Conservation (phyloP, 2,329 filamentous ascomycete genomes). For the Botryosphaeria dothidea region DNA sequence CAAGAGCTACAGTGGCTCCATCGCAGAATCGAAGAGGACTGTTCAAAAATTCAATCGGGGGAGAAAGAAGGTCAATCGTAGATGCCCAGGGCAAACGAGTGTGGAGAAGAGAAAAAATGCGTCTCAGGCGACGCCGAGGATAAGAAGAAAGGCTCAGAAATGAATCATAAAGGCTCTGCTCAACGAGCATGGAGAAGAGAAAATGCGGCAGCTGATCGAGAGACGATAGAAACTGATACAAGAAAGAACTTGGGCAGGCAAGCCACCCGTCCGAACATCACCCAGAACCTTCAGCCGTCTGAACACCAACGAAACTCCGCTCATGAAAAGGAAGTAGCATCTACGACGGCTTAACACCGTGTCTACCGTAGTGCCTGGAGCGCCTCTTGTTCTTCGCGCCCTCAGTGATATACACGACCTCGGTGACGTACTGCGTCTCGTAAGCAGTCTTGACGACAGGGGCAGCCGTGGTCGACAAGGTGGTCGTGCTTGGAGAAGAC, state of each 20-base stretch:
- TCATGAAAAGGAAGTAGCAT: neutral
- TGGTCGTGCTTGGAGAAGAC: neutral
- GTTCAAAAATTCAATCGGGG: neutral
- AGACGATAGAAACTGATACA: no score
- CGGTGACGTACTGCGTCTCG: slow-evolving; percentile 5
- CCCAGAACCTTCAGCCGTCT: neutral
- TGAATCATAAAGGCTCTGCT: neutral
- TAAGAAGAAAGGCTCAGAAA: neutral
- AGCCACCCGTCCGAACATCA: neutral
- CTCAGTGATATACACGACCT: slow-evolving; percentile 5
- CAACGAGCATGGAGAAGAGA: neutral
- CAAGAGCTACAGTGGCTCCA: slow-evolving; percentile 10
- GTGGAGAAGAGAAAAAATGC: neutral
- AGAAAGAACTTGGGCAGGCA: neutral
- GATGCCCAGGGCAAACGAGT: neutral
- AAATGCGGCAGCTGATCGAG: neutral
- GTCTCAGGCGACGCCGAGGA: neutral
- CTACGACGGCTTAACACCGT: slow-evolving; percentile 3
- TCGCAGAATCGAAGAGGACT: slow-evolving; percentile 3
- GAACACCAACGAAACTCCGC: neutral
- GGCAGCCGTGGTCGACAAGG: neutral
- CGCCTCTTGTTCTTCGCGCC: neutral
- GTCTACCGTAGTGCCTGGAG: slow-evolving; percentile 4
- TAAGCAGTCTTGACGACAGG: neutral
- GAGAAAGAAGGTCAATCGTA: neutral